These are phyloP conservation scores for Talaromyces piceae DNA, from an alignment of 2,329 filamentous ascomycete genomes.

Conservation along the genomic window DNA sequence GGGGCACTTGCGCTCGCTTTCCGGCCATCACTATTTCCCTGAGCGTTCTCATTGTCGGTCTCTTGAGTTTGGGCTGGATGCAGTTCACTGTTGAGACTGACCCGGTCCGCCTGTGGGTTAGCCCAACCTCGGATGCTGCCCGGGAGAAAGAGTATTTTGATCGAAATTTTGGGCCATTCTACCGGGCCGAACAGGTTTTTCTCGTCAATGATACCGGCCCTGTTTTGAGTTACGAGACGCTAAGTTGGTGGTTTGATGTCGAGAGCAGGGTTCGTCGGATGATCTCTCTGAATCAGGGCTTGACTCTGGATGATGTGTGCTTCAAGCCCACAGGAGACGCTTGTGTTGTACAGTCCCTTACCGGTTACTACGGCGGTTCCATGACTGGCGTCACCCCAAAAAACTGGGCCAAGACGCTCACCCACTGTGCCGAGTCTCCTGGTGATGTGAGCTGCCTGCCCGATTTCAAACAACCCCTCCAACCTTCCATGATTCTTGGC, in stretches of 20 bases:
- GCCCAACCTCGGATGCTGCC: conserved; percentile 81
- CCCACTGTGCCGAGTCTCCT: conserved; percentile 68
- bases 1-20: conserved; percentile 72
- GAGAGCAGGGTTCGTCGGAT: conserved; percentile 69
- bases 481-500: conserved; percentile 77
- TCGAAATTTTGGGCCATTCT: conserved; percentile 87
- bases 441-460: conserved; percentile 69
- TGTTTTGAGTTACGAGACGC: conserved; percentile 79
- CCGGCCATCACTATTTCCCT: conserved; percentile 73
- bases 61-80: conserved; percentile 82
- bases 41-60: conserved; percentile 65
- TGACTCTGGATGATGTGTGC: conserved; percentile 75
- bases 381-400: conserved; percentile 54
- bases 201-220: conserved; percentile 85
- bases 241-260: conserved; percentile 89
- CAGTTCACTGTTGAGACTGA: conserved; percentile 84
- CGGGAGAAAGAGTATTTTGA: conserved; percentile 94
- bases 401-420: conserved; percentile 65
- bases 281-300: conserved; percentile 60
- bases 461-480: conserved; percentile 79
- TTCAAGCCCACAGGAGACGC: conserved; percentile 86
- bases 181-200: conserved; percentile 87
- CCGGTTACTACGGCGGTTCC: conserved; percentile 73
- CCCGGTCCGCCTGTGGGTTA: conserved; percentile 93
- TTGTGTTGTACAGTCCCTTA: conserved; percentile 89